Evolutionary conservation across 441 rosid genomes (phyloP), one percentile per base, ranked within the genome.

Genomic region (Kokia cookei): DNA sequence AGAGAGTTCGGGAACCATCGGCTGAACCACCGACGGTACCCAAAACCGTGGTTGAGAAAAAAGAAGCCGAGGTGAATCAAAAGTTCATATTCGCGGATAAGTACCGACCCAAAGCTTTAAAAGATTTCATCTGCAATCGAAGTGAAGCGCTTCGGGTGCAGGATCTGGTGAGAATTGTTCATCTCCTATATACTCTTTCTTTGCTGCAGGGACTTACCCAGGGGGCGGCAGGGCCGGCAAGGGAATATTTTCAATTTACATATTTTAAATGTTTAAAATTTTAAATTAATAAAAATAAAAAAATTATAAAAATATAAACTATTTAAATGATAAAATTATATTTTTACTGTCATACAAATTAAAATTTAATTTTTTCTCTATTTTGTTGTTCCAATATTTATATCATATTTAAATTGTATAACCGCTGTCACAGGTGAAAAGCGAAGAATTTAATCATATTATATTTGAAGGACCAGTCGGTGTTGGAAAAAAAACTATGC

Each of bases 401-500:
- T 51, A 51, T 1, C 57, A 14, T 57, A 24, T 10, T 13, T 29
- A 1, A 2, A 57, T 24, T 24, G 14, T 57, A 26, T 57, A 40
- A 26, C 43, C 5, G 8, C 13, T 32, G 35, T 7, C 19, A 60
- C 78, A 84, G 90, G 77, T 75, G 51, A 75, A 32, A 50, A 71
- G 65, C 7, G 79, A 73, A 57, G 81, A 42, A 8, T 75, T 81
- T 26, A 81, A 62, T 4, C 91, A 86, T 76, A 77, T 82, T 77
- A 86, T 89, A 81, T 83, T 89, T 62, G 82, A 89, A 85, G 94
- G 94, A 68, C 87, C 84, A 9, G 61, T 86, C 2, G 94, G 91
- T 6, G 89, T 81, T 37, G 94, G 92, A 13, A 90, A 90, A 80
- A 77, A 82, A 78, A 88, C 94, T 63, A 88, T 90, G 94, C 83